These are phyloP conservation scores for Cytidiella melzeri DNA, from an alignment of 768 basidiomycete species.

Conservation along the genomic window DNA sequence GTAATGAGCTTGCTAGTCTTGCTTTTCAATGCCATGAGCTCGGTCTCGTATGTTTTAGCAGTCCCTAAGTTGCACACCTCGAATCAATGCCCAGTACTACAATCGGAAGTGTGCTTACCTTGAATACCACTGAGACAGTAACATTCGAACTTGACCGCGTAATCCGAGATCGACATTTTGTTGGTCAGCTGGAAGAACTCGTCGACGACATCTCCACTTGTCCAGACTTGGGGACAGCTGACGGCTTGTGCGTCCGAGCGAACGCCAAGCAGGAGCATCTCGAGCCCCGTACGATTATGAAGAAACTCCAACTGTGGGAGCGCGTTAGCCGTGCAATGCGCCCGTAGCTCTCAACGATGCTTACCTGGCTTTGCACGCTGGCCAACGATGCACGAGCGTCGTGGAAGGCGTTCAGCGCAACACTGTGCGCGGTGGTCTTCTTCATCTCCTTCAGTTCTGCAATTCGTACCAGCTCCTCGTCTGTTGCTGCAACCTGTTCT, in stretches of 20 bases:
- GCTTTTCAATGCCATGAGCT: conserved; percentile 7
- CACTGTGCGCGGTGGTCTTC: background rate
- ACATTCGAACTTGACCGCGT: conserved; percentile 4
- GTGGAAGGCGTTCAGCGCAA: background rate
- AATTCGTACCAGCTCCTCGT: background rate
- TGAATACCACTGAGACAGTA: conserved; percentile 4
- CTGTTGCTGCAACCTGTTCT: conserved; percentile 3
- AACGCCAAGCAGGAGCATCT: conserved; percentile 3
- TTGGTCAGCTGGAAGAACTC: conserved; percentile 2
- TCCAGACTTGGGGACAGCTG: background rate
- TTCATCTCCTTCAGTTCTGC: conserved; percentile 4
- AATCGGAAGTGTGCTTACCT: too few relatives aligned
- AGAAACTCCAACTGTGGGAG: conserved; percentile 2
- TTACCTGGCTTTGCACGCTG: conserved; percentile 2
- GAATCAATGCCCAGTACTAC: too few relatives aligned
- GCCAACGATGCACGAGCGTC: conserved; percentile 5
- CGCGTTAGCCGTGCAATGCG: too few relatives aligned
- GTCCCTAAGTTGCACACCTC: background rate
- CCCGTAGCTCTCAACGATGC: too few relatives aligned
- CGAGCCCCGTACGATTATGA: conserved; percentile 5
- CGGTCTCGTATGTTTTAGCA: background rate
- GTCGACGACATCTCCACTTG: background rate
- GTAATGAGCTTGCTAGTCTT: conserved; percentile 2
- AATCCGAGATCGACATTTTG: background rate
- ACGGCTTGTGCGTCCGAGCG: conserved; percentile 1